Evolutionary conservation across 2,329 filamentous ascomycete species (phyloP), one percentile per base, ranked within the genome.

Genomic region (Thielaviopsis euricoi): DNA sequence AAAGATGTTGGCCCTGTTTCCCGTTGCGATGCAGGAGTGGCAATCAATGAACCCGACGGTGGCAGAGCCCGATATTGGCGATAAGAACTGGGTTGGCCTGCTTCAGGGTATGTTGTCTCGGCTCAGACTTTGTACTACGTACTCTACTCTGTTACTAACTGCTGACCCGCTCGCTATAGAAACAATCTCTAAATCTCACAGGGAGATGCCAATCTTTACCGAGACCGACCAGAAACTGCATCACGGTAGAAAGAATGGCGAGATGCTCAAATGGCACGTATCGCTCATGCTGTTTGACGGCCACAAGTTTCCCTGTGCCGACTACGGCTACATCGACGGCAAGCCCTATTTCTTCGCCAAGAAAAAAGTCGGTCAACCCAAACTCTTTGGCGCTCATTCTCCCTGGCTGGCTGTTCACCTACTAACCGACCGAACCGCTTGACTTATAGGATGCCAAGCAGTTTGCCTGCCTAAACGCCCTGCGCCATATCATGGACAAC

Each of bases 401-500:
- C n/a, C n/a, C n/a, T n/a, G n/a, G n/a, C n/a, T n/a, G n/a, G n/a
- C n/a, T n/a, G n/a, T n/a, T n/a, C n/a, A n/a, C n/a, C n/a, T n/a
- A n/a, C n/a, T n/a, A n/a, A n/a, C n/a, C n/a, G n/a, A n/a, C n/a
- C n/a, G n/a, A n/a, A n/a, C n/a, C n/a, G n/a, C n/a, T n/a, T n/a
- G n/a, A n/a, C n/a, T n/a, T n/a, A n/a, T 53, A 72, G 67, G 65
- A 74, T 40, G 77, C 79, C 23, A 80, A 77, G 65, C 70, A 74
- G 61, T 78, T 74, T 61, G 77, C 78, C 0, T 76, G 78, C 22
- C 73, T 71, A 62, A 71, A 70, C 13, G 76, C 76, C 23, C 62
- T 74, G 22, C 65, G 70, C 7, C 77, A 71, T 67, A 67, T 55
- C 1, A 10, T 55, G 2, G 26, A 49, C 15, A 10, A 49, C 3